Conservation (phyloP, 2,329 filamentous ascomycete species). For the Alternaria sp. region DNA sequence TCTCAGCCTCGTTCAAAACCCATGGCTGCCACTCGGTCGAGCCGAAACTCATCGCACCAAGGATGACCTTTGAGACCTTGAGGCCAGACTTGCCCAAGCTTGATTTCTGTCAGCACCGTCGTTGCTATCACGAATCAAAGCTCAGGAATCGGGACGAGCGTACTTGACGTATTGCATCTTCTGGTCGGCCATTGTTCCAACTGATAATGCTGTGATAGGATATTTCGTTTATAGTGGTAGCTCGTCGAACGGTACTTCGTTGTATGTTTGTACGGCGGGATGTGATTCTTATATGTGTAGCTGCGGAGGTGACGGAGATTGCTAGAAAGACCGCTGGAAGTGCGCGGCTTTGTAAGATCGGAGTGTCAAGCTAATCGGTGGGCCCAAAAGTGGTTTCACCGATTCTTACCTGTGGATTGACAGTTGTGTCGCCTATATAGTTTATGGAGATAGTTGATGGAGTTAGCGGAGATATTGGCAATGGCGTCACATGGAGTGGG, state of each 20-base stretch:
- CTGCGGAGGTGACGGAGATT: slow-evolving; percentile 2
- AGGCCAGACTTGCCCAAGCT: slow-evolving; percentile 69
- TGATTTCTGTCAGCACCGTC: slow-evolving; percentile 19
- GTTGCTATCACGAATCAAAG: background rate
- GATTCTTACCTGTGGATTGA: background rate
- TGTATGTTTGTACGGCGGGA: background rate
- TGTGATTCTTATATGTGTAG: background rate
- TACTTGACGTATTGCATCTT: slow-evolving; percentile 54
- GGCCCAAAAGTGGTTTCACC: background rate
- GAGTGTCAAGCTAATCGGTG: background rate
- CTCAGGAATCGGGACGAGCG: background rate
- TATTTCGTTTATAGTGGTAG: background rate
- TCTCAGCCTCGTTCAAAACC: slow-evolving; percentile 66
- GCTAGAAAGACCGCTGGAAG: background rate
- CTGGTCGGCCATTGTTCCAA: slow-evolving; percentile 38
- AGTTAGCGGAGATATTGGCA: slow-evolving; percentile 31
- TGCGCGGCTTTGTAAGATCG: background rate
- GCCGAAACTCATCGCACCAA: slow-evolving; percentile 72
- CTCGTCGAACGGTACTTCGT: background rate
- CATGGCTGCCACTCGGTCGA: slow-evolving; percentile 61
- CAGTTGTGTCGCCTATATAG: background rate
- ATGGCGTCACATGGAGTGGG: slow-evolving; percentile 16
- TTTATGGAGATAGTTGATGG: slow-evolving; percentile 18
- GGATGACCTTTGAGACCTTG: slow-evolving; percentile 68
- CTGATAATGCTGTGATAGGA: background rate